These are phyloP conservation scores for Micractinium sp. DNA, from an alignment of 139 green algal species.

Conservation along the genomic window DNA sequence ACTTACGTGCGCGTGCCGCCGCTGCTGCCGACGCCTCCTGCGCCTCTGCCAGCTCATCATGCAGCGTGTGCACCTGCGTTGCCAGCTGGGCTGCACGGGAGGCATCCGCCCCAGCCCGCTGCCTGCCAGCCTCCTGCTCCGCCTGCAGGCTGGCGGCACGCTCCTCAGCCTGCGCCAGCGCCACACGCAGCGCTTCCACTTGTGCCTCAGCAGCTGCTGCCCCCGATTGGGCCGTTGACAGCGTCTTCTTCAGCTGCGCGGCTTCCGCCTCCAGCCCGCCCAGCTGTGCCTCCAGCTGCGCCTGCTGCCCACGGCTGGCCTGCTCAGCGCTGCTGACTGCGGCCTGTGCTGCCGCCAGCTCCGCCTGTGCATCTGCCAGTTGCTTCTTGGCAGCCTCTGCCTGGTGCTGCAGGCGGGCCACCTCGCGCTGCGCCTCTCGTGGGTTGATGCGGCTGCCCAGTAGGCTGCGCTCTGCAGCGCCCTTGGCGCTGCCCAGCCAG, in stretches of 20 bases:
- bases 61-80: neutral
- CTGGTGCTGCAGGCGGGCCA: slow-evolving; percentile 6
- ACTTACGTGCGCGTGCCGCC: neutral
- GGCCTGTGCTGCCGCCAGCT: slow-evolving; percentile 4
- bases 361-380: neutral
- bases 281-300: neutral
- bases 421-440: neutral
- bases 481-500: slow-evolving; percentile 40
- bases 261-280: neutral
- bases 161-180: neutral
- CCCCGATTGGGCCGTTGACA: neutral
- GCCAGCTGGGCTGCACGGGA: neutral
- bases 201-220: neutral
- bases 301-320: neutral
- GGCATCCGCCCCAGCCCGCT: neutral
- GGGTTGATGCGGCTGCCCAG: slow-evolving; percentile 19
- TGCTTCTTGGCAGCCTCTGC: neutral
- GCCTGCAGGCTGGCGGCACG: neutral
- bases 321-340: neutral
- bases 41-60: slow-evolving; percentile 17
- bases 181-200: neutral
- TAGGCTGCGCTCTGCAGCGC: slow-evolving; percentile 25
- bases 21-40: slow-evolving; percentile 27
- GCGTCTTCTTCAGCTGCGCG: neutral
- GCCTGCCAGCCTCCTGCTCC: neutral